phyloP scores from a whole-genome alignment of 23 red algal species.

The Pyropia yezoensis region DNA sequence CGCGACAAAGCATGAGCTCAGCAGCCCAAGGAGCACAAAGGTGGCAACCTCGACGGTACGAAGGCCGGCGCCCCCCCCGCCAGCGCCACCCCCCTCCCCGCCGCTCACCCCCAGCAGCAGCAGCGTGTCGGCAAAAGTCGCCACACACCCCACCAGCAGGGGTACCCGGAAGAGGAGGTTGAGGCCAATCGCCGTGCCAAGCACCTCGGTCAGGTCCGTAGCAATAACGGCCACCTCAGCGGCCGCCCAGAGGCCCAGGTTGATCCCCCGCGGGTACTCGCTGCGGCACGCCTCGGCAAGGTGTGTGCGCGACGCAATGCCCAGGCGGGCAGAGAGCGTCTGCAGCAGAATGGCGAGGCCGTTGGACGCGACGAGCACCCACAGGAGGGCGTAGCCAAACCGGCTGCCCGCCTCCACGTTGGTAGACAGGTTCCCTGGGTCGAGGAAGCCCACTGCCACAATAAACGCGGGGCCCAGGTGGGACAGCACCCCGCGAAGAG shows the following conservation, averaged over 20 bases:
- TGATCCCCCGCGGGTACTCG: slow-evolving; percentile 58
- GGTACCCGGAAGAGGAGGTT: slow-evolving; percentile 81
- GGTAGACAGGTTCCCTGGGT: slow-evolving; percentile 65
- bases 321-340: slow-evolving; percentile 77
- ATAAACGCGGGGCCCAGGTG: slow-evolving; percentile 95
- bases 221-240: slow-evolving; percentile 83
- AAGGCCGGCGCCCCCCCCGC: slow-evolving; percentile 26
- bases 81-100: neutral
- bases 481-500: slow-evolving; percentile 47
- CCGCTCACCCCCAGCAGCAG: slow-evolving; percentile 59
- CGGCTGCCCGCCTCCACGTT: slow-evolving; percentile 70
- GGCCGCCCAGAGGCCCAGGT: slow-evolving; percentile 55
- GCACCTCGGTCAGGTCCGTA: slow-evolving; percentile 89
- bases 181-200: slow-evolving; percentile 85
- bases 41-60: slow-evolving; percentile 77
- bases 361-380: slow-evolving; percentile 86
- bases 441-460: slow-evolving; percentile 74
- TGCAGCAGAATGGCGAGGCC: slow-evolving; percentile 70
- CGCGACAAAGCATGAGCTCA: slow-evolving; percentile 64
- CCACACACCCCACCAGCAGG: slow-evolving; percentile 51
- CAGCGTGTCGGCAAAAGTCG: slow-evolving; percentile 77
- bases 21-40: slow-evolving; percentile 57
- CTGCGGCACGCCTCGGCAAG: slow-evolving; percentile 87
- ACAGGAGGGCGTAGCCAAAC: slow-evolving; percentile 89
- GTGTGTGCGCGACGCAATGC: slow-evolving; percentile 79